Conservation (phyloP, 371 early-diverging fungal genomes). For the Saksenaea vasiformis region DNA sequence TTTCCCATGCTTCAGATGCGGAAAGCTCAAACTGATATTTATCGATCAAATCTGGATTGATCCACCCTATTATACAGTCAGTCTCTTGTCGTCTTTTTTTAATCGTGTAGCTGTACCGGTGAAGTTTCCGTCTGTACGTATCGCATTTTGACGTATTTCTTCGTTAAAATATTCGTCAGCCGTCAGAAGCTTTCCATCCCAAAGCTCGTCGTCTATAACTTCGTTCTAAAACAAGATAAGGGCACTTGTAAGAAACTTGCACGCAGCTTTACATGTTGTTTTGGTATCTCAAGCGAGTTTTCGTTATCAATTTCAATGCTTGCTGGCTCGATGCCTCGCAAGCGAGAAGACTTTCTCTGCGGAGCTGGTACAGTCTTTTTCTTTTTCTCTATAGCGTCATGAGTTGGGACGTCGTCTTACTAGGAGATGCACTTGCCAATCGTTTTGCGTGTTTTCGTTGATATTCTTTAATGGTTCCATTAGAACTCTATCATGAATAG, state of each 20-base stretch:
- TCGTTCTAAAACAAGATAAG: background rate
- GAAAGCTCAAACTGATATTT: slow-evolving; percentile 60
- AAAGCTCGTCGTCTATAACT: slow-evolving; percentile 37
- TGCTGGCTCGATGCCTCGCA: slow-evolving; percentile 48
- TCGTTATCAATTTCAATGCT: slow-evolving; percentile 34
- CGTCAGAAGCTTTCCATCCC: slow-evolving; percentile 46
- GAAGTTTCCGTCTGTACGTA: slow-evolving; percentile 64
- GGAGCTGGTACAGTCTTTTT: slow-evolving; percentile 16
- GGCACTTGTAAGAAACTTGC: background rate
- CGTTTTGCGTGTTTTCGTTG: slow-evolving; percentile 8
- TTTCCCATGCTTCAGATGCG: slow-evolving; percentile 72
- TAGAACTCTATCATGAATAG: background rate
- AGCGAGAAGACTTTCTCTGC: slow-evolving; percentile 44
- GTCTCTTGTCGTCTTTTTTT: background rate
- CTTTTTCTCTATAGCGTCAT: slow-evolving; percentile 8
- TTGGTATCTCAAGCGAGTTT: slow-evolving; percentile 1
- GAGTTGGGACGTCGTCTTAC: background rate
- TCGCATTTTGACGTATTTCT: slow-evolving; percentile 49
- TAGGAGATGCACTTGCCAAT: slow-evolving; percentile 1
- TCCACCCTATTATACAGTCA: slow-evolving; percentile 50
- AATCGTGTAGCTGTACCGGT: slow-evolving; percentile 6
- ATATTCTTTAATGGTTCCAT: slow-evolving; percentile 3
- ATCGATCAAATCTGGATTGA: slow-evolving; percentile 55
- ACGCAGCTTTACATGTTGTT: slow-evolving; percentile 12
- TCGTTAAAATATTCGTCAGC: slow-evolving; percentile 61